Evolutionary conservation across 306 rosid species (phyloP).

Genomic region (Quercus suber): DNA sequence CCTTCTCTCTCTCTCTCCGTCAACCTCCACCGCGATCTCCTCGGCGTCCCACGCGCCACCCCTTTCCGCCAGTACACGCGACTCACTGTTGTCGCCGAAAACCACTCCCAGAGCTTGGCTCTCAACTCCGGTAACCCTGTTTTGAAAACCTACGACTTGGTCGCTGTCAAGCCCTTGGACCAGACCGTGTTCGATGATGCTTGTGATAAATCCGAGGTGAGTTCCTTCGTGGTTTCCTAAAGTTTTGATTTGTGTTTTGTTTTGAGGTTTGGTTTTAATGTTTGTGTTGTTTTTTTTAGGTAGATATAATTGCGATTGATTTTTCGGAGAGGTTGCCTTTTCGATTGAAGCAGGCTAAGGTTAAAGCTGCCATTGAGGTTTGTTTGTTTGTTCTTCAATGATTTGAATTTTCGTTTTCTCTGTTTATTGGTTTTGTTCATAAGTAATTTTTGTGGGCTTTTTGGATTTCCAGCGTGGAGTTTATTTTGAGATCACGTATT

Average conservation of each 20-base stretch:
- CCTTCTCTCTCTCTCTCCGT: slow-evolving; percentile 51
- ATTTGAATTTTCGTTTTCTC: background rate
- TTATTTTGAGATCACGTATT: slow-evolving; percentile 72
- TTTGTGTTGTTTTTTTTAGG: slow-evolving; percentile 30
- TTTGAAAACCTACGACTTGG: slow-evolving; percentile 79
- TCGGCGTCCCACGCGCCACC: slow-evolving; percentile 37
- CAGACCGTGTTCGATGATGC: slow-evolving; percentile 70
- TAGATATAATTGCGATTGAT: slow-evolving; percentile 77
- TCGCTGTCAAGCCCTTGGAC: slow-evolving; percentile 64
- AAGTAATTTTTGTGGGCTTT: slow-evolving; percentile 1
- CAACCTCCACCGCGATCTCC: slow-evolving; percentile 67
- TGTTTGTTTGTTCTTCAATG: slow-evolving; percentile 17
- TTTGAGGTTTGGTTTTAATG: no score
- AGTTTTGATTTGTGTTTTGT: no score
- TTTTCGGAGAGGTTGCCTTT: slow-evolving; percentile 63
- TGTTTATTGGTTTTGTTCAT: background rate
- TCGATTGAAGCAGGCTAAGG: slow-evolving; percentile 68
- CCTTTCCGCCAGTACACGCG: no score
- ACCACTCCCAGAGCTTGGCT: slow-evolving; percentile 42
- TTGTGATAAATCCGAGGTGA: slow-evolving; percentile 69
- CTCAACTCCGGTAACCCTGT: slow-evolving; percentile 76
- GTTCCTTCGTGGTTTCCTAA: background rate
- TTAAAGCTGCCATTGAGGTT: slow-evolving; percentile 75
- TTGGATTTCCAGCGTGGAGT: slow-evolving; percentile 63
- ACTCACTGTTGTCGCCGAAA: slow-evolving; percentile 59